A percentile compares a stretch with the other conserved stretches of the same genome.
These are phyloP conservation scores for Tylopilus orsonianus DNA, from an alignment of 1,284 basidiomycete genomes.

Conservation along the genomic window DNA sequence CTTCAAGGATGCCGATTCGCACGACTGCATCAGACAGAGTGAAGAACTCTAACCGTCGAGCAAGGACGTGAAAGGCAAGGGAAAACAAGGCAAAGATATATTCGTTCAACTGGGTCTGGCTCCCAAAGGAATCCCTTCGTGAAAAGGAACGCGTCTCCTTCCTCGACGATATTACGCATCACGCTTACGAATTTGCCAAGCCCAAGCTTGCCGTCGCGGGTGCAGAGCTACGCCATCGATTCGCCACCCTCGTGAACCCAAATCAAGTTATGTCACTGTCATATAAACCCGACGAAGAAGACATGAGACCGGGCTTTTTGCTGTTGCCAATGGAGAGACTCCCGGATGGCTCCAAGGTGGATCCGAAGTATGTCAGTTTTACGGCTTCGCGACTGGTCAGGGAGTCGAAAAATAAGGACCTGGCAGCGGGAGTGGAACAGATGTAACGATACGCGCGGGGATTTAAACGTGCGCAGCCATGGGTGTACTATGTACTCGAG, in stretches of 20 bases:
- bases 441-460: slow-evolving; percentile 13
- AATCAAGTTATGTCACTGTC: slow-evolving; percentile 10
- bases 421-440: slow-evolving; percentile 2
- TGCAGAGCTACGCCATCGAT: slow-evolving; percentile 10
- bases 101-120: slow-evolving; percentile 11
- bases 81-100: slow-evolving; percentile 1
- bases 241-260: slow-evolving; percentile 10
- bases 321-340: slow-evolving; percentile 17
- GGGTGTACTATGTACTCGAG: slow-evolving; percentile 13
- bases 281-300: too few species aligned
- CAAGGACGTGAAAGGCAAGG: neutral
- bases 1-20: neutral
- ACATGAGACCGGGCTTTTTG: too few species aligned
- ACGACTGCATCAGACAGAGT: neutral
- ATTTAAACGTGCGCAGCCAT: slow-evolving; percentile 15
- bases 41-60: too few species aligned
- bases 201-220: neutral
- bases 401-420: slow-evolving; percentile 9
- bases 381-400: slow-evolving; percentile 14
- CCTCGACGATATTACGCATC: slow-evolving; percentile 12
- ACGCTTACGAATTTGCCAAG: slow-evolving; percentile 3
- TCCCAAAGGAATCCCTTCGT: slow-evolving; percentile 5
- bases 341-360: slow-evolving; percentile 1
- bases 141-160: slow-evolving; percentile 16
- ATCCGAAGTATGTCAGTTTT: slow-evolving; percentile 15